Conservation (phyloP, 768 basidiomycete genomes). For the Russula abietina region DNA sequence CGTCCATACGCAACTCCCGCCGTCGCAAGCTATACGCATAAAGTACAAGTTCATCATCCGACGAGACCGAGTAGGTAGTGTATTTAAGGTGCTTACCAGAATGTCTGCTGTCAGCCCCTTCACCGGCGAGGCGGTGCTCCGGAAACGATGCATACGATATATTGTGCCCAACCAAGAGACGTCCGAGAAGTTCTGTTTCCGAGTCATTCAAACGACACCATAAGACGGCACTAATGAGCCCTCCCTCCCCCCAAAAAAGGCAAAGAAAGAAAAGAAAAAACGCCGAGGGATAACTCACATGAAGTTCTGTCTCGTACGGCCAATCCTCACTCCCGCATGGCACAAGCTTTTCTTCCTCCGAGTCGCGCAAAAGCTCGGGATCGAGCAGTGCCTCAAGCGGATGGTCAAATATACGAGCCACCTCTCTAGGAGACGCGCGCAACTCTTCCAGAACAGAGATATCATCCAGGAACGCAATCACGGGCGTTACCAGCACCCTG, state of each 20-base stretch:
- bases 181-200: constrained; percentile 43
- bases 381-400: constrained; percentile 70
- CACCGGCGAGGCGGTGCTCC: constrained; percentile 69
- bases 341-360: constrained; percentile 42
- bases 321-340: constrained; percentile 62
- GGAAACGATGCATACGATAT: constrained; percentile 83
- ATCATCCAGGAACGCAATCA: constrained; percentile 64
- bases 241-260: too few relatives aligned
- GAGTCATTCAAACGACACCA: background rate
- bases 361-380: constrained; percentile 40
- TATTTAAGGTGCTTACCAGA: constrained; percentile 43
- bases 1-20: constrained; percentile 61
- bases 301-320: constrained; percentile 66
- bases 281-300: constrained; percentile 40
- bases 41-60: background rate
- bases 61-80: background rate
- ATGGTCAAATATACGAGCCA: constrained; percentile 74
- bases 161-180: constrained; percentile 43
- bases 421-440: constrained; percentile 57
- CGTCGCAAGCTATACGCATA: constrained; percentile 47
- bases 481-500: constrained; percentile 69
- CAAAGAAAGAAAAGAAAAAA: too few relatives aligned
- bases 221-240: background rate
- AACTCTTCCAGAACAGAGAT: constrained; percentile 46
- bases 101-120: constrained; percentile 84